A percentile compares a stretch with the other conserved stretches of the same genome.
phyloP scores from a whole-genome alignment of 2,329 filamentous ascomycete genomes.

The Xylaria sp. region DNA sequence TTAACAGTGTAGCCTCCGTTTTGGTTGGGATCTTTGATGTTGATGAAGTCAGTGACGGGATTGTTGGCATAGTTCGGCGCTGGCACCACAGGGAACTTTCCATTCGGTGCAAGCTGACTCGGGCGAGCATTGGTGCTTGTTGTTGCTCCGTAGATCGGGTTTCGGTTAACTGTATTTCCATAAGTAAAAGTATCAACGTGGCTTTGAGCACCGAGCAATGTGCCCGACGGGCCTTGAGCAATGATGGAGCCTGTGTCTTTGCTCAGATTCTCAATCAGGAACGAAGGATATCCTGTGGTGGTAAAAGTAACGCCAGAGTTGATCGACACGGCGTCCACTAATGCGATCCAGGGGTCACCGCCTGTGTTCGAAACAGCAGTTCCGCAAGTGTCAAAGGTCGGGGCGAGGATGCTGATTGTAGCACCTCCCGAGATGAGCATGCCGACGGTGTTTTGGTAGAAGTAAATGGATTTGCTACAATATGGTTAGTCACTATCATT shows the following conservation, averaged over 20 bases:
- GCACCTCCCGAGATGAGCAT: constrained; percentile 53
- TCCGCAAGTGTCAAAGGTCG: constrained; percentile 56
- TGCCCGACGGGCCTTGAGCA: constrained; percentile 49
- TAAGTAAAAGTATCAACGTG: constrained; percentile 57
- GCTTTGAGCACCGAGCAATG: constrained; percentile 46
- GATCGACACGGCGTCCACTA: constrained; percentile 55
- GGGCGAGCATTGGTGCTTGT: constrained; percentile 51
- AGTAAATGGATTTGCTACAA: constrained; percentile 54
- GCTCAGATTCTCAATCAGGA: constrained; percentile 57
- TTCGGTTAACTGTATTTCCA: constrained; percentile 55
- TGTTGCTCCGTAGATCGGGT: constrained; percentile 54
- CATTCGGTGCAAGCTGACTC: constrained; percentile 52
- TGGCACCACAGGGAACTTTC: constrained; percentile 51
- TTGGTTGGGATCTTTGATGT: constrained; percentile 56
- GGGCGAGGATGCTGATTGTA: constrained; percentile 55
- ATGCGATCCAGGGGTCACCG: constrained; percentile 54
- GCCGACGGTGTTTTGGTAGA: constrained; percentile 56
- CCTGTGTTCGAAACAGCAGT: constrained; percentile 53
- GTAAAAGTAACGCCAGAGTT: constrained; percentile 56
- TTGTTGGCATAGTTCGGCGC: constrained; percentile 55
- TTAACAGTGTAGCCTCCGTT: constrained; percentile 52
- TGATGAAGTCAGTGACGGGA: constrained; percentile 53
- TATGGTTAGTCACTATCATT: background rate
- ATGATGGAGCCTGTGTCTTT: constrained; percentile 55
- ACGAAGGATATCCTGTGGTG: constrained; percentile 54